Evolutionary conservation across 208 protist species (phyloP).

Genomic region (Wallacemonas rigidus): DNA sequence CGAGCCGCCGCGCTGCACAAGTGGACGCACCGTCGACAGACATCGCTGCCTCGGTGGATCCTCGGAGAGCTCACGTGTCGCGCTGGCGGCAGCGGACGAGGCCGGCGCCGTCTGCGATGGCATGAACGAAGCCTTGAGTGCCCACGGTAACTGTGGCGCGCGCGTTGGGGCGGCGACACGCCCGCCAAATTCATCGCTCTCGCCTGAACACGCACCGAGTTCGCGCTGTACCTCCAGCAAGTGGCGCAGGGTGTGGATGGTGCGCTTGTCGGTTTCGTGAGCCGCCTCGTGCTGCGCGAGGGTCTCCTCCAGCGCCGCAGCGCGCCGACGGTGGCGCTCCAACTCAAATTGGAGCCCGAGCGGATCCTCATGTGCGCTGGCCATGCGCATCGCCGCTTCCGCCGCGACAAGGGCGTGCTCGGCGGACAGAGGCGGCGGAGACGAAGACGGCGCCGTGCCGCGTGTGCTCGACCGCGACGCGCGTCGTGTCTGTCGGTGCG

Average conservation of each 20-base stretch:
- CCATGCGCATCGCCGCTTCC: slow-evolving; percentile 4
- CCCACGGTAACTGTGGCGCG: slow-evolving; percentile 10
- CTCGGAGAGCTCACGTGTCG: background rate
- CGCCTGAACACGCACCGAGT: slow-evolving; percentile 13
- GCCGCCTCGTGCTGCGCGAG: slow-evolving; percentile 28
- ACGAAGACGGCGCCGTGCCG: background rate
- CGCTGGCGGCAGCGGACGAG: background rate
- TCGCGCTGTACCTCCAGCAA: slow-evolving; percentile 40
- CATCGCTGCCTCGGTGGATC: no score
- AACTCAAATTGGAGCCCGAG: slow-evolving; percentile 34
- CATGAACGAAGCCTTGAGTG: background rate
- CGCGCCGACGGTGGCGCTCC: slow-evolving; percentile 27
- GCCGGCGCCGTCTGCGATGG: slow-evolving; percentile 2
- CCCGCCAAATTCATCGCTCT: background rate
- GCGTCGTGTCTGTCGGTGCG: background rate
- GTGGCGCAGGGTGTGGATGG: slow-evolving; percentile 30
- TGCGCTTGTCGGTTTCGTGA: slow-evolving; percentile 27
- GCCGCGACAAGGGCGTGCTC: background rate
- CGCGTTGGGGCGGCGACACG: background rate
- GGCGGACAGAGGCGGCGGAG: background rate
- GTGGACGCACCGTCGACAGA: background rate
- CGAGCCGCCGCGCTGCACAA: background rate
- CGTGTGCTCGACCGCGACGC: background rate
- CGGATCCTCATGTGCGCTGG: slow-evolving; percentile 24
- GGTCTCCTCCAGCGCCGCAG: slow-evolving; percentile 36